Evolutionary conservation across 1,284 basidiomycete genomes (phyloP).

Genomic region (Microbotryomycetes sp.): DNA sequence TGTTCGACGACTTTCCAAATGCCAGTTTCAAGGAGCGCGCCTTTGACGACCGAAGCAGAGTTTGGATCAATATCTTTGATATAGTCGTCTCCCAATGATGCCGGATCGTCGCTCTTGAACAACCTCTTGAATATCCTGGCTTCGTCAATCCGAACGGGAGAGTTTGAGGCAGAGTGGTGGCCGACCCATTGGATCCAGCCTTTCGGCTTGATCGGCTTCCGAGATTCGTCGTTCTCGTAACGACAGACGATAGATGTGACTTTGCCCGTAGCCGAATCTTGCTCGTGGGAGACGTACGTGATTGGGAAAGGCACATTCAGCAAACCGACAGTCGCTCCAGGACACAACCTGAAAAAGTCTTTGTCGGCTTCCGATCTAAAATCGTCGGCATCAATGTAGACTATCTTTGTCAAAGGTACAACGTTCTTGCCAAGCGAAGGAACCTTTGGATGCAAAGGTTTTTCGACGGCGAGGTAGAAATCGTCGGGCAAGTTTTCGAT

Average conservation of each 20-base stretch:
- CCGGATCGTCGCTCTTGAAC: conserved; percentile 90
- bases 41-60: conserved; percentile 67
- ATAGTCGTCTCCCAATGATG: conserved; percentile 58
- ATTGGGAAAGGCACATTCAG: conserved; percentile 94
- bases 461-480: conserved; percentile 74
- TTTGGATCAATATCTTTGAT: conserved; percentile 68
- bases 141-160: conserved; percentile 79
- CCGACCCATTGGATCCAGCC: conserved; percentile 98
- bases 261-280: conserved; percentile 59
- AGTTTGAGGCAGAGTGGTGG: conserved; percentile 65
- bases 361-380: conserved; percentile 77
- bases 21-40: conserved; percentile 79
- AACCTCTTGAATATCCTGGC: conserved; percentile 85
- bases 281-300: conserved; percentile 82
- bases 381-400: conserved; percentile 93
- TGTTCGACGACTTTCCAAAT: conserved; percentile 78
- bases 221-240: conserved; percentile 54
- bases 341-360: conserved; percentile 96
- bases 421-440: conserved; percentile 74
- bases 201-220: conserved; percentile 66
- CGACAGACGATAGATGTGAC: conserved; percentile 72
- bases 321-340: conserved; percentile 92
- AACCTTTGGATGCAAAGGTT: conserved; percentile 90
- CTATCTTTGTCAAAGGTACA: conserved; percentile 78
- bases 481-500: conserved; percentile 87